Evolutionary conservation across 805 yeast genomes (phyloP).

Genomic region (Candida xiaguanensis): DNA sequence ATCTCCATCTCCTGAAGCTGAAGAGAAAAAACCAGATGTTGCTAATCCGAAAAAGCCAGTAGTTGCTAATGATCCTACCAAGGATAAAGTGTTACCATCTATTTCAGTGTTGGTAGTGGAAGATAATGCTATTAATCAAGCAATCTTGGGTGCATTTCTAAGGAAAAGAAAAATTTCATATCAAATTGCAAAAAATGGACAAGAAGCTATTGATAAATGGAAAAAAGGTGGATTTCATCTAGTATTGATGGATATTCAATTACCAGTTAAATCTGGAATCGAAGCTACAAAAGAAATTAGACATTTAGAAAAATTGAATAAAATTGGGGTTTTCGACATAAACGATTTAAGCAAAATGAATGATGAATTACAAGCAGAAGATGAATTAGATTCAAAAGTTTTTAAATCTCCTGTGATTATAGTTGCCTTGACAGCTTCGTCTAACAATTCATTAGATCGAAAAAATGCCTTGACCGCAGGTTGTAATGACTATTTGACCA

Average conservation of each 20-base stretch:
- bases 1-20: constrained; percentile 6
- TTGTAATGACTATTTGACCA: constrained; percentile 93
- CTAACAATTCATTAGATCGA: constrained; percentile 72
- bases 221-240: constrained; percentile 90
- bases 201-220: constrained; percentile 95
- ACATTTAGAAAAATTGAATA: constrained; percentile 71
- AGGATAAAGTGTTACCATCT: constrained; percentile 75
- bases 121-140: constrained; percentile 92
- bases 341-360: constrained; percentile 23
- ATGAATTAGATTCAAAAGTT: constrained; percentile 53
- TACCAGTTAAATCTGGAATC: constrained; percentile 93
- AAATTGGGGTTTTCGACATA: constrained; percentile 65
- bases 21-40: background rate
- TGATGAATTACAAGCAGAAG: constrained; percentile 38
- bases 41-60: constrained; percentile 2
- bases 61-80: constrained; percentile 23
- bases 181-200: constrained; percentile 87
- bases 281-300: constrained; percentile 93
- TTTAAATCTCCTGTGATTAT: constrained; percentile 95
- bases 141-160: constrained; percentile 84
- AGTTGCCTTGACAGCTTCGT: constrained; percentile 93
- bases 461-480: constrained; percentile 94
- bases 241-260: constrained; percentile 94
- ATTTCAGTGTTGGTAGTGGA: constrained; percentile 91
- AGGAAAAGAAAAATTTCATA: constrained; percentile 81